Conservation (phyloP, 306 rosid genomes). For the Pachyrhizus erosus region DNA sequence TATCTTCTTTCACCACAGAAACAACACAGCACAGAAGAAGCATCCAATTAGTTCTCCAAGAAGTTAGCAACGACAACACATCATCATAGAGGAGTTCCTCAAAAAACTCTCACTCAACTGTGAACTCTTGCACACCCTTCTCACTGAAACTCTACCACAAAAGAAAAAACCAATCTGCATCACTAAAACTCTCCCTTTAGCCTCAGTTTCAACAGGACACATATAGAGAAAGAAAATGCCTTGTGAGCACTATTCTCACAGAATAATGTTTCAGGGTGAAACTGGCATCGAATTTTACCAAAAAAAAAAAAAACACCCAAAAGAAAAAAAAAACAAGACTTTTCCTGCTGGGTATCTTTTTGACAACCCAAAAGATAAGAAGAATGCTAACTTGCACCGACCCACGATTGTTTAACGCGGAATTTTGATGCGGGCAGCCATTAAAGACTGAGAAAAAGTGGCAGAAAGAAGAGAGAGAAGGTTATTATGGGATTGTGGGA, state of each 20-base stretch:
- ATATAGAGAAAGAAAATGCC: neutral
- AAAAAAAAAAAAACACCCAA: neutral
- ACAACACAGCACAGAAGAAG: neutral
- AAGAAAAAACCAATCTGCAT: neutral
- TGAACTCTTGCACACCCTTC: constrained; percentile 30
- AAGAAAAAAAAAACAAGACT: constrained; percentile 17
- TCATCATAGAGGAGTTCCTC: constrained; percentile 32
- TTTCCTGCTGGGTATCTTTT: constrained; percentile 57
- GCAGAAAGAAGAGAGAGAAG: constrained; percentile 19
- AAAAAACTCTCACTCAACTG: constrained; percentile 30
- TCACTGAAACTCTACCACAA: constrained; percentile 13
- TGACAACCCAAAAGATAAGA: constrained; percentile 67
- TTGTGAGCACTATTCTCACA: constrained; percentile 21
- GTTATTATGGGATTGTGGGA: neutral
- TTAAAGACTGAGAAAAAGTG: constrained; percentile 72
- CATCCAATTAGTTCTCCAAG: neutral
- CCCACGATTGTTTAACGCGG: constrained; percentile 58
- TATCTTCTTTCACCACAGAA: constrained; percentile 44
- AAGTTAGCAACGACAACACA: constrained; percentile 27
- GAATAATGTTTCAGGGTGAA: constrained; percentile 20
- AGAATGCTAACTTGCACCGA: constrained; percentile 72
- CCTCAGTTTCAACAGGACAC: constrained; percentile 5
- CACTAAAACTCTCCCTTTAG: constrained; percentile 4
- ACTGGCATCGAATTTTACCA: constrained; percentile 16
- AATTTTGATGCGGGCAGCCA: constrained; percentile 64